Base-by-base conservation (phyloP, 2,329 filamentous ascomycete genomes). In the Colletotrichum siamense region DNA sequence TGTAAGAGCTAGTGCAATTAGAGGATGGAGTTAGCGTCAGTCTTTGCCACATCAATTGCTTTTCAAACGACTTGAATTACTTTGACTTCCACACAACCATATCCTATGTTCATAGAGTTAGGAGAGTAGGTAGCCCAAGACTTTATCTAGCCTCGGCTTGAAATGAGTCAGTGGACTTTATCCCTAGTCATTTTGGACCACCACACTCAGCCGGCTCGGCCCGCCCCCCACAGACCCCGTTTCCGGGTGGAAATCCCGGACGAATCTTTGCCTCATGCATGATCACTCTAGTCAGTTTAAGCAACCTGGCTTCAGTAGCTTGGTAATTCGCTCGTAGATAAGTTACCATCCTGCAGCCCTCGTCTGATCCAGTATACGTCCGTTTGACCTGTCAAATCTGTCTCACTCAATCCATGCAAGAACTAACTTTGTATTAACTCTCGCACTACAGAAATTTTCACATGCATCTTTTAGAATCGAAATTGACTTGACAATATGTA, bases 391-490 rank as follows among this genome's bases (percentile, higher is more conserved):
- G n/a, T 52, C 44, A 52, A 24, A 8, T 5, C 3, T 13, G n/a
- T 22, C 6, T 22, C 44, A 1, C 6, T 22, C 44, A 24, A 52
- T 8, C n/a, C 3, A 52, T 24, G 44, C 44, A 49, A 13, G 0
- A 52, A 22, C 6, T 3, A 12, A 3, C 18, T 49, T 13, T 4
- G 2, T 9, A 22, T 22, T 0, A 13, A 13, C 2, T 13, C n/a
- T 22, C 10, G 2, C 10, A 8, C n/a, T 22, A 1, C n/a, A 13
- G 1, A 8, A 0, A 8, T 13, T 22, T 8, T 52, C 44, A 22
- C 44, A 13, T 22, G 44, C n/a, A 52, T 52, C 9, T 22, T 52
- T 6, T 2, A 52, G 18, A 4, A 6, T 4, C 39, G 6, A 13
- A 8, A 6, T 4, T 52, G 44, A 22, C 6, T 22, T 52, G 44